A percentile compares a stretch with the other conserved stretches of the same genome.
These are phyloP conservation scores for Auriscalpium vulgare DNA, from an alignment of 768 basidiomycete species.

Conservation along the genomic window DNA sequence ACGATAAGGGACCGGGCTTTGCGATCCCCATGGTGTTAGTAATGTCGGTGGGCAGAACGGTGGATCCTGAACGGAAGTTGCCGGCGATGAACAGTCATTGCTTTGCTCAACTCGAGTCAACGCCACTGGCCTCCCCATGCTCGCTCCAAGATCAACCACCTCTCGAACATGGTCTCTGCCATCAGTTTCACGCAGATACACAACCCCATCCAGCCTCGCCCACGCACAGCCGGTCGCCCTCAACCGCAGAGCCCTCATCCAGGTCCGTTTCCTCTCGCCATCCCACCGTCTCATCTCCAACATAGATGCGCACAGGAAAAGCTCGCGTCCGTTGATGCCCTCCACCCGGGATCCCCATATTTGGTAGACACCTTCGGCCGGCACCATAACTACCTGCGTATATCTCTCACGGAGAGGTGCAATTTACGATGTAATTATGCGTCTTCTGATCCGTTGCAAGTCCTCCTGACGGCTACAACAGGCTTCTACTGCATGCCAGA, in stretches of 20 bases:
- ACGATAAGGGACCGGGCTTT: too few relatives aligned
- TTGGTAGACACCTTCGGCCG: conserved; percentile 2
- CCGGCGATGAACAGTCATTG: too few relatives aligned
- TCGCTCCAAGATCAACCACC: too few relatives aligned
- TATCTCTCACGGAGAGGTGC: conserved; percentile 1
- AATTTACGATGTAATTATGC: conserved; percentile 10
- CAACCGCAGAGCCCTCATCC: not conserved
- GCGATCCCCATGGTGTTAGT: too few relatives aligned
- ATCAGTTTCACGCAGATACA: not conserved
- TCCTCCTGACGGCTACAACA: conserved; percentile 23
- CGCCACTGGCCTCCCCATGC: too few relatives aligned
- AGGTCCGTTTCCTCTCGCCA: not conserved
- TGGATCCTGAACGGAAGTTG: too few relatives aligned
- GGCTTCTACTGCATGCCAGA: conserved; percentile 92
- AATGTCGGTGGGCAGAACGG: too few relatives aligned
- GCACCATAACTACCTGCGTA: conserved; percentile 3
- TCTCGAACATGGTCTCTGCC: too few relatives aligned
- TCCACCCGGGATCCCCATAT: not conserved
- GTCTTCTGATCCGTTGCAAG: not conserved
- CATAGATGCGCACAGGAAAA: not conserved
- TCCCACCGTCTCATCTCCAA: not conserved
- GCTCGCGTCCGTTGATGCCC: not conserved
- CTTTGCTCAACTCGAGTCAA: too few relatives aligned
- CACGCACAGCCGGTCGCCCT: not conserved
- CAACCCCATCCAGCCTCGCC: not conserved